Base-by-base conservation (phyloP, 768 basidiomycete species). In the Psilocybe subaeruginosa region DNA sequence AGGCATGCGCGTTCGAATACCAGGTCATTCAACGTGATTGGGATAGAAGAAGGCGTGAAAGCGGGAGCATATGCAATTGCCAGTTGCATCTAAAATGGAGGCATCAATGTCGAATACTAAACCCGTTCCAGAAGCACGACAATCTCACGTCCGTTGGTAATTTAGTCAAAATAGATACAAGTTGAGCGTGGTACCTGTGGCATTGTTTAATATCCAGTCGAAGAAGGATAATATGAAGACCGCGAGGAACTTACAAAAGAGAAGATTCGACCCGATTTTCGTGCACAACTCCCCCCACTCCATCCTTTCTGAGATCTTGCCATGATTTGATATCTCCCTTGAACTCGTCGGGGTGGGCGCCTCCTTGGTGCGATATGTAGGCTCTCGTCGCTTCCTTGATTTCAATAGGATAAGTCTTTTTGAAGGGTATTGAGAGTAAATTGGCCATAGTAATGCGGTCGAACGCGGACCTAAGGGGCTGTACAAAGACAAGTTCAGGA, bases 121-220 rank as follows among this genome's bases (percentile, higher is more conserved):
- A 41, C 45, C 60, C 9, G n/a, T 54, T 45, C 33, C 5, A 23
- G 30, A 49, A 35, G 37, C 51, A 54, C 19, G 46, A 59, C 27
- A 49, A 29, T 71, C 76, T 69, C 58, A 87, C 96, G 73, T 97
- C 88, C 6, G 82, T 75, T 2, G 97, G 96, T 6, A 99, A 78
- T 71, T 98, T 98, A 11, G 89, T 87, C 63, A 92, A 74, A 33
- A 95, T 84, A 62, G 90, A 95, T 0, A 88, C 79, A 39, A 98
- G 85, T 70, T 97, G 96, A 3, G 94, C 92, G 66, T 97, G 92
- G 71, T 99, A 99, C 48, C 97, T 98, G 68, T 37, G 51, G 59
- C 53, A 63, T 64, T 54, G 31, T 37, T 55, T 31, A 49, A 29
- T 14, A 48, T 19, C 45, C 37, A 45, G 14, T 56, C 55, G 14